Evolutionary conservation across 2,329 filamentous ascomycete genomes (phyloP), one percentile per base, ranked within the genome.

Genomic region (Hypoxylon sp.): DNA sequence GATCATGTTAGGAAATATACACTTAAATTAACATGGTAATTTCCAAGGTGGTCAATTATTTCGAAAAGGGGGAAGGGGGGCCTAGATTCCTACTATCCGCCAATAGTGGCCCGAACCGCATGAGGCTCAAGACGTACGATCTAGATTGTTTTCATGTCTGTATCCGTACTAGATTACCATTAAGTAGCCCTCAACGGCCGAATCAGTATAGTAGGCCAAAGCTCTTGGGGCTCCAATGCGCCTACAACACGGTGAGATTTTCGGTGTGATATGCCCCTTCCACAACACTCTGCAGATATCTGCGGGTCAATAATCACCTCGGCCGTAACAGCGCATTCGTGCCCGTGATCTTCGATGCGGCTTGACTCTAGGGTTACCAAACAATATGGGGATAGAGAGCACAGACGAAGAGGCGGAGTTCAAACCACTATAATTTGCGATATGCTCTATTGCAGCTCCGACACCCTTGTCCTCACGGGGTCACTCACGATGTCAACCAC

Each of bases 221-320:
- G 5, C 32, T 23, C 41, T 21, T 41, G 32, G 1, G 25, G 25
- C 32, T 28, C 46, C 43, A 43, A 46, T 43, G 34, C 46, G 34
- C 34, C 23, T 60, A 25, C 45, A 43, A 51, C 46, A 13, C 57
- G 57, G 57, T 46, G 46, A 51, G 23, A 60, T 49, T 49, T 51
- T 60, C 56, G 56, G 56, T 60, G 56, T 50, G 45, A 63, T 55
- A 19, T 73, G 70, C 60, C 66, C 62, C n/a, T 65, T 69, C 49
- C 49, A 63, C 11, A 69, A 69, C 46, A 72, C 66, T 60, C 21
- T 73, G 48, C 68, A 72, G 59, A 70, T 70, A 2, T 72, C 70
- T 56, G 67, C 69, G 2, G 17, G 67, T 67, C 28, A 60, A 71
- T 45, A 72, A 73, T 43, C 55, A 57, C 32, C 69, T 65, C 68